These are phyloP conservation scores for Fusarium citri DNA, from an alignment of 2,329 filamentous ascomycete genomes.

Conservation along the genomic window DNA sequence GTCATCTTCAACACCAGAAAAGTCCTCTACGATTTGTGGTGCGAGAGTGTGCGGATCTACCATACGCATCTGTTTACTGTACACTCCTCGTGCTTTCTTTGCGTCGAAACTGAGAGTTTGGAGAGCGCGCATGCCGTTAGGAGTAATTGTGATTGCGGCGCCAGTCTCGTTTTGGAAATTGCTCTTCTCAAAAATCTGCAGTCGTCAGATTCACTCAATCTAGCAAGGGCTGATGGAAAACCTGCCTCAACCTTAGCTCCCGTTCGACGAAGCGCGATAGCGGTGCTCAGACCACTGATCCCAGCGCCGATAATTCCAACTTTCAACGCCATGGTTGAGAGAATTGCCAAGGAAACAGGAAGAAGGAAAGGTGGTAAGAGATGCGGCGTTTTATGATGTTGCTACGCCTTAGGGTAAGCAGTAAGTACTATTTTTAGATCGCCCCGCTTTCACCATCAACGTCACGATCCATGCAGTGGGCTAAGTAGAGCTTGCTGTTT, in stretches of 20 bases:
- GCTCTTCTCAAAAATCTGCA: background rate
- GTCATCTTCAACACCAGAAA: background rate
- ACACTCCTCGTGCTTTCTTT: background rate
- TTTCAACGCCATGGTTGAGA: background rate
- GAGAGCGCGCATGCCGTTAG: background rate
- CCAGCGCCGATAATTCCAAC: background rate
- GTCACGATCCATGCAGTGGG: no score
- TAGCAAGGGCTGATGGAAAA: no score
- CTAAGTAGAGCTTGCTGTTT: no score
- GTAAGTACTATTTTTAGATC: background rate
- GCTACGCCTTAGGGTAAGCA: background rate
- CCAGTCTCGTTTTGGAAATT: constrained; percentile 9
- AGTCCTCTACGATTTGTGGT: background rate
- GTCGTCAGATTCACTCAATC: no score
- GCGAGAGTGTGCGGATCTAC: background rate
- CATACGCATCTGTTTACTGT: constrained; percentile 12
- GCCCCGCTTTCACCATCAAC: no score
- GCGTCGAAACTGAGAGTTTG: background rate
- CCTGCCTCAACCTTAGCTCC: constrained; percentile 9
- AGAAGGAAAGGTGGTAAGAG: no score
- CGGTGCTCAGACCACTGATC: background rate
- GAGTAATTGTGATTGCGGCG: background rate
- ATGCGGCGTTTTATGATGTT: background rate
- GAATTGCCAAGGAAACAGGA: background rate
- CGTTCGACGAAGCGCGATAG: background rate